phyloP scores from a whole-genome alignment of 371 early-diverging fungal species.

The Mucor piriformis region DNA sequence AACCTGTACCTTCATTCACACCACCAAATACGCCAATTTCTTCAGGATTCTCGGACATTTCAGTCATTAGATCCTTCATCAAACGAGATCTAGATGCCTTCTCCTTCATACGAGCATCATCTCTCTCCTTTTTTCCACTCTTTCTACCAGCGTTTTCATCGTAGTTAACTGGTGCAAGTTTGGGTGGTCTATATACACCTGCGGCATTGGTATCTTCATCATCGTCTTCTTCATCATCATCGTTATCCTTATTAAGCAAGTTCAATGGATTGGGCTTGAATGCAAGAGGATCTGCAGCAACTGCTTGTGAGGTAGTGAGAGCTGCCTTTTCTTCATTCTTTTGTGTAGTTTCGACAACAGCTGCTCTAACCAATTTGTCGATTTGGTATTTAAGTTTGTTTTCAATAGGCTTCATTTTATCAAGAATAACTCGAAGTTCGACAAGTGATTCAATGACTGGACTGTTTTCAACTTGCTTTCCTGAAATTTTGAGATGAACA shows the following conservation, averaged over 20 bases:
- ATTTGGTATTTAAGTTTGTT: conserved; percentile 94
- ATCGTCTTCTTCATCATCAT: conserved; percentile 45
- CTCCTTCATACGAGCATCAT: conserved; percentile 66
- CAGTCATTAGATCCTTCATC: conserved; percentile 82
- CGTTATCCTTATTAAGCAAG: conserved; percentile 53
- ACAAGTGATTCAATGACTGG: conserved; percentile 73
- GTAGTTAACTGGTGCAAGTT: conserved; percentile 85
- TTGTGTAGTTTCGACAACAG: conserved; percentile 51
- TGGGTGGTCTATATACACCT: conserved; percentile 84
- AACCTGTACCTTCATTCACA: conserved; percentile 60
- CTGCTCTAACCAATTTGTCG: conserved; percentile 88
- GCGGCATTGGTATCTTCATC: conserved; percentile 21
- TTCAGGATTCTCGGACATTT: conserved; percentile 90
- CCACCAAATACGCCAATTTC: conserved; percentile 73
- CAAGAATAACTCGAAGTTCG: conserved; percentile 82
- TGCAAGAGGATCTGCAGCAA: conserved; percentile 73
- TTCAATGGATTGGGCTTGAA: conserved; percentile 88
- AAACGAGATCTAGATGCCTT: conserved; percentile 86
- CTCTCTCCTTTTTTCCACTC: conserved; percentile 60
- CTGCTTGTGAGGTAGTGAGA: conserved; percentile 23
- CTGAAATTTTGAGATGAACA: conserved; percentile 78
- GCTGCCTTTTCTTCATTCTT: conserved; percentile 19
- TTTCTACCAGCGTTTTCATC: conserved; percentile 65
- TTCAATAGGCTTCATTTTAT: conserved; percentile 94
- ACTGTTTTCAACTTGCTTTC: conserved; percentile 65